Evolutionary conservation across 2,329 filamentous ascomycete species (phyloP).

Genomic region (Helicocarpus griseus): DNA sequence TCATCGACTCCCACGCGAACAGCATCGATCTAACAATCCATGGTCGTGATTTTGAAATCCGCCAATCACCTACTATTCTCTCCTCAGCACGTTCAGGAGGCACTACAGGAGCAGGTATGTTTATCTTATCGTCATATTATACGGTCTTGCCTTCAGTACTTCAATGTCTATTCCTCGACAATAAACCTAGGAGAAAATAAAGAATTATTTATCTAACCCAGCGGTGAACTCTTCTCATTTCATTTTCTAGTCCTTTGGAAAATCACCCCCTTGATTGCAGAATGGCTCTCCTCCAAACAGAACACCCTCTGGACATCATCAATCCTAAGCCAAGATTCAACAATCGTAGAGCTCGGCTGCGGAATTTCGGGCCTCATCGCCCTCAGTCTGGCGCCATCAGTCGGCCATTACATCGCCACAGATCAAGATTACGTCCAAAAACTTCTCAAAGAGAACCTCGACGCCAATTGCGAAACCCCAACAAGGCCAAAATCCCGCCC

Average conservation of each 20-base stretch:
- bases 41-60: constrained; percentile 61
- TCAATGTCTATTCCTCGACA: not conserved
- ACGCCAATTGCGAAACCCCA: constrained; percentile 26
- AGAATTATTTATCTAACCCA: constrained; percentile 5
- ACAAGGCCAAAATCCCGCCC: not conserved
- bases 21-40: constrained; percentile 58
- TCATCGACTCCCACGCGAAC: constrained; percentile 63
- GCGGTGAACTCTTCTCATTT: constrained; percentile 5
- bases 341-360: constrained; percentile 74
- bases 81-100: constrained; percentile 63
- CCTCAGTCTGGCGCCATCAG: constrained; percentile 52
- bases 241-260: constrained; percentile 67
- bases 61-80: constrained; percentile 75
- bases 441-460: constrained; percentile 66
- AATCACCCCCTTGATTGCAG: constrained; percentile 71
- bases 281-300: constrained; percentile 58
- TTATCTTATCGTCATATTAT: not conserved
- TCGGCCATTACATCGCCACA: constrained; percentile 64
- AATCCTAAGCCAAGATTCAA: constrained; percentile 46
- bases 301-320: constrained; percentile 54
- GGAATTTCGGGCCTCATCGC: constrained; percentile 77
- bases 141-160: not conserved
- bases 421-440: constrained; percentile 81
- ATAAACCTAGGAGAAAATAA: not conserved
- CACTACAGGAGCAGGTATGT: constrained; percentile 60